phyloP scores from a whole-genome alignment of 805 yeast genomes.

The Ogataea angusta region DNA sequence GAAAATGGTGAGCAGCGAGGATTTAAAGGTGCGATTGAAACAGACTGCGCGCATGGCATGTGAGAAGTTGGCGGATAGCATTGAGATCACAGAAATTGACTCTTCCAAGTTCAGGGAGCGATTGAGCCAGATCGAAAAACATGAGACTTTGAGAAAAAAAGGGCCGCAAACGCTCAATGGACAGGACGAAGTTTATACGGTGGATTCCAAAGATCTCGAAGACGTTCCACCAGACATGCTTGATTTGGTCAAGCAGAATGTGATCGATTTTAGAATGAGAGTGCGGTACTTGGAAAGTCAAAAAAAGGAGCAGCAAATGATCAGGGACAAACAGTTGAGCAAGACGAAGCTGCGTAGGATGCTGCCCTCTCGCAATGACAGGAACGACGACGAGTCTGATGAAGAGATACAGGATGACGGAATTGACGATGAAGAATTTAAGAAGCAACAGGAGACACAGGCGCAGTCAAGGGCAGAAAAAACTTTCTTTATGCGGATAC shows the following conservation, averaged over 20 bases:
- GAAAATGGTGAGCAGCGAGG: constrained; percentile 7
- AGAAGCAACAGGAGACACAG: constrained; percentile 19
- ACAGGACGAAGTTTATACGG: constrained; percentile 37
- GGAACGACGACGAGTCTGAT: constrained; percentile 28
- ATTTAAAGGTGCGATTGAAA: constrained; percentile 6
- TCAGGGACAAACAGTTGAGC: constrained; percentile 47
- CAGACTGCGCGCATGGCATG: constrained; percentile 9
- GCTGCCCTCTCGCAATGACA: constrained; percentile 26
- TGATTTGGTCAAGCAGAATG: constrained; percentile 49
- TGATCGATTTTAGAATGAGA: constrained; percentile 53
- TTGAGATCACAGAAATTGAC: constrained; percentile 5
- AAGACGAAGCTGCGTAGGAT: constrained; percentile 45
- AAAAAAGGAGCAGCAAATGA: constrained; percentile 46
- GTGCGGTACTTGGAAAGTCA: constrained; percentile 51
- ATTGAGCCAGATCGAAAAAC: neutral
- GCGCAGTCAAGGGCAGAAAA: constrained; percentile 21
- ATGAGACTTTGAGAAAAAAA: neutral
- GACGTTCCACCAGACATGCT: constrained; percentile 55
- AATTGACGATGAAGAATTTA: constrained; percentile 14
- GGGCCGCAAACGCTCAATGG: constrained; percentile 6
- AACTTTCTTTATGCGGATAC: constrained; percentile 12
- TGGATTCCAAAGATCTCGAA: constrained; percentile 53
- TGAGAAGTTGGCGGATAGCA: constrained; percentile 9
- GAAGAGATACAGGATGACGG: constrained; percentile 21
- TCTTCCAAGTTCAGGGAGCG: neutral